These are phyloP conservation scores for Hordeum pubiflorum DNA, from an alignment of 202 grass and related monocot species.

Conservation along the genomic window DNA sequence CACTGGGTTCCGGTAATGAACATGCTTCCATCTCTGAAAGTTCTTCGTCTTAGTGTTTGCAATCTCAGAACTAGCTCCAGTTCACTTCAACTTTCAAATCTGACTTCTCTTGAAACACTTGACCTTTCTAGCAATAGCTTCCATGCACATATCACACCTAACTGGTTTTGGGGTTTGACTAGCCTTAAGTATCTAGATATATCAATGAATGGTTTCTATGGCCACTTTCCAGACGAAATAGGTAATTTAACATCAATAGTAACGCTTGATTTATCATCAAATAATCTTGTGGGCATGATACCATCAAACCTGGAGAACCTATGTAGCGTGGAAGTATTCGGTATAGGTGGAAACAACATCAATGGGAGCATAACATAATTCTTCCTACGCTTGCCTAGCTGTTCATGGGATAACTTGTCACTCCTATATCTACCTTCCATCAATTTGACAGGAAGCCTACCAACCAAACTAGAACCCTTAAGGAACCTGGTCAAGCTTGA, in stretches of 20 bases:
- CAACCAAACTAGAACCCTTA: neutral
- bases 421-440: neutral
- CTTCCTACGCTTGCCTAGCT: neutral
- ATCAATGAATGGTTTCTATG: too few relatives aligned
- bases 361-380: slow-evolving; percentile 7
- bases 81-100: neutral
- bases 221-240: too few relatives aligned
- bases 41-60: neutral
- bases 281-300: too few relatives aligned
- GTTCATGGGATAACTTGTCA: neutral
- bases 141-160: neutral
- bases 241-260: too few relatives aligned
- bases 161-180: too few relatives aligned
- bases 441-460: slow-evolving; percentile 18
- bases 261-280: too few relatives aligned
- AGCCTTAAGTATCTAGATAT: too few relatives aligned
- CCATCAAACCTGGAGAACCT: too few relatives aligned
- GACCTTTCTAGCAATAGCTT: neutral
- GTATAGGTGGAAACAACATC: neutral
- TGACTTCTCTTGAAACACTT: neutral
- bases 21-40: neutral
- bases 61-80: neutral
- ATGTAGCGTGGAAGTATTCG: neutral
- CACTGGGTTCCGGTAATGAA: neutral
- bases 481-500: neutral